phyloP scores from a whole-genome alignment of 202 grass and related monocot species.

The Eragrostis tef region DNA sequence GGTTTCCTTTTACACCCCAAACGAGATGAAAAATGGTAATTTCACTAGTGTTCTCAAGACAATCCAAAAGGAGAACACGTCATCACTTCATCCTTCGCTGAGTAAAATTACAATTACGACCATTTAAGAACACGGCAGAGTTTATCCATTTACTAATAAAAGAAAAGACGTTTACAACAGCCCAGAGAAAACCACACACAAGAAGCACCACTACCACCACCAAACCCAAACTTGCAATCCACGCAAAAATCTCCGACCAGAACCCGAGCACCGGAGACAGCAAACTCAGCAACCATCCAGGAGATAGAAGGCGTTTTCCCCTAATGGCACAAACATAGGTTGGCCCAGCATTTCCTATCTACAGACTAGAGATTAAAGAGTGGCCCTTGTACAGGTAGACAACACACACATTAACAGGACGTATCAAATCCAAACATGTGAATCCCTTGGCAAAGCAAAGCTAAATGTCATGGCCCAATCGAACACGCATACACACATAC shows the following conservation, averaged over 20 bases:
- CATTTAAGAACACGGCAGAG: not conserved
- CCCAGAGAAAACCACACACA: not conserved
- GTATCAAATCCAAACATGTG: not conserved
- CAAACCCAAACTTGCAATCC: conserved; percentile 28
- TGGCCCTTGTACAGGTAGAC: not conserved
- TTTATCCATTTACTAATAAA: not conserved
- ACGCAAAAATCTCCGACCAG: not conserved
- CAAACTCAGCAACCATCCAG: conserved; percentile 5
- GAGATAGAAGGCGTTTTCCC: not conserved
- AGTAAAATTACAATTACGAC: not conserved
- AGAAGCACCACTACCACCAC: conserved; percentile 6
- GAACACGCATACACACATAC: not conserved
- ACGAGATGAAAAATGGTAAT: not conserved
- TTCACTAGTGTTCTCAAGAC: conserved; percentile 4
- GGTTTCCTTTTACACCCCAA: not conserved
- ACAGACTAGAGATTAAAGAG: conserved; percentile 17
- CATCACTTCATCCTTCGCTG: not conserved
- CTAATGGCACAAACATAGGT: conserved; percentile 19
- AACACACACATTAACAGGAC: not conserved
- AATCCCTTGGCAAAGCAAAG: not conserved
- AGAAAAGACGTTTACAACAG: not conserved
- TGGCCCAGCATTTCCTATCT: conserved; percentile 11
- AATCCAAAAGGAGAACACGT: not conserved
- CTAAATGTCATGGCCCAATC: not conserved
- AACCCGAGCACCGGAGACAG: not conserved